Base-by-base conservation (phyloP, 2,329 filamentous ascomycete species). In the Sarocladium kiliense region DNA sequence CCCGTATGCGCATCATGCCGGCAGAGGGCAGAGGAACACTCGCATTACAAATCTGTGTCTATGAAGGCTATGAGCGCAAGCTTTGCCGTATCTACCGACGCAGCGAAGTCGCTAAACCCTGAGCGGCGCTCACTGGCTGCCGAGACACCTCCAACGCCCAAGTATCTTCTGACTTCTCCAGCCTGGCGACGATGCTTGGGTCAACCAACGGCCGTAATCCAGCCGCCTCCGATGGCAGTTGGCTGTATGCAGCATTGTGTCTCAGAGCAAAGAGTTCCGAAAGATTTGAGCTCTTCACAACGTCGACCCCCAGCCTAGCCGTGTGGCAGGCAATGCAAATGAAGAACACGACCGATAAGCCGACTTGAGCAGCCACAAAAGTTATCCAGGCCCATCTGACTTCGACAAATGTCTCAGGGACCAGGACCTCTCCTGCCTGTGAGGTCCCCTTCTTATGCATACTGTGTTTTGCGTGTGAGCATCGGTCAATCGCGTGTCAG, bases 161-260 rank as follows among this genome's bases (percentile, higher is more conserved):
- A 47, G 11, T 47, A 16, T 18, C 44, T 14, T 47, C 25, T 7
- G 21, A 27, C 11, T 16, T 47, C 25, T 47, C 25, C 3, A 53
- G 50, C 21, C 23, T 39, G 3, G 16, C 50, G 19, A 53, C 19
- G 5, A 41, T 16, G 19, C 21, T 41, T 3, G 32, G 21, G 18
- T 26, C 12, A 39, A 41, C 30, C 11, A 41, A 27, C 4, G 32
- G 50, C 6, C 34, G 30, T 53, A 53, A 26, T 6, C 50, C 50
- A 14, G 50, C 19, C 4, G 19, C 34, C 26, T 12, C 50, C 16
- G 12, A 14, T 5, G 50, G 34, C 3, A 39, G 21, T 19, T 53
- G 18, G 11, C 10, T 26, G 25, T 26, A n/a, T 9, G 4, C 34
- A 6, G 2, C 14, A 19, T 26, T 27, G 27, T 55, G 30, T 89